These are phyloP conservation scores for Gonium pectorale DNA, from an alignment of 139 green algal genomes.

Conservation along the genomic window DNA sequence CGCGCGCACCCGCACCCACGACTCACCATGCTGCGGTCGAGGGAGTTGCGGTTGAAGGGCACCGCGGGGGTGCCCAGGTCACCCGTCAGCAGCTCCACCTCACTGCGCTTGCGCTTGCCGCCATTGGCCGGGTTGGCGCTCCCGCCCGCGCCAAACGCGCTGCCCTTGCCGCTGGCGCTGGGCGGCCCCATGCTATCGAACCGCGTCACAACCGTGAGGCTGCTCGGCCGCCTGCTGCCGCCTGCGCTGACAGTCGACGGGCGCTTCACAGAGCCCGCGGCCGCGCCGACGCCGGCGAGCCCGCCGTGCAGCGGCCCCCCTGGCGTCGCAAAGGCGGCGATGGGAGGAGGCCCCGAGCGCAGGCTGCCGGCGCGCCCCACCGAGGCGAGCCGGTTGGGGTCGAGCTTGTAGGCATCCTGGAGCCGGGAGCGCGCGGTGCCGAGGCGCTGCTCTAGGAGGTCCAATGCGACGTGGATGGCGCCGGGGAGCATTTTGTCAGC, in stretches of 20 bases:
- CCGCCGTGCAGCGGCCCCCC: not conserved
- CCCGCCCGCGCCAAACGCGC: not conserved
- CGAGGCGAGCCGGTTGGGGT: conserved; percentile 1
- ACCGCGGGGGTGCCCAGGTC: conserved; percentile 20
- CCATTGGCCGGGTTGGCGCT: not conserved
- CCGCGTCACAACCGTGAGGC: conserved; percentile 45
- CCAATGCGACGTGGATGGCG: conserved; percentile 45
- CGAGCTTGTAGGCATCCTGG: conserved; percentile 44
- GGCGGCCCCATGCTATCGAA: conserved; percentile 36
- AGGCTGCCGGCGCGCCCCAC: no score
- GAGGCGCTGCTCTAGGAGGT: conserved; percentile 60
- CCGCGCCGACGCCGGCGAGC: no score
- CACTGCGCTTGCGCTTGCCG: conserved; percentile 50
- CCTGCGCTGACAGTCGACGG: no score
- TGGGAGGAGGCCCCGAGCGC: no score
- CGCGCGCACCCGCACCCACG: no score
- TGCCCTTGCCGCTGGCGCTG: not conserved
- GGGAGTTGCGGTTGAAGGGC: not conserved
- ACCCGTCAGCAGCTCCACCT: conserved; percentile 26
- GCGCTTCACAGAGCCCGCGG: conserved; percentile 28
- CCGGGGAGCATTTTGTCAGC: conserved; percentile 21
- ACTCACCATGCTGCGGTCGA: conserved; percentile 35
- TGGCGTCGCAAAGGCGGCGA: no score
- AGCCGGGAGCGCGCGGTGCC: conserved; percentile 19
- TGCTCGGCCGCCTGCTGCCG: not conserved